Evolutionary conservation across 495 filamentous ascomycete species (phyloP).

Genomic region (Chlorociboria aeruginascens): DNA sequence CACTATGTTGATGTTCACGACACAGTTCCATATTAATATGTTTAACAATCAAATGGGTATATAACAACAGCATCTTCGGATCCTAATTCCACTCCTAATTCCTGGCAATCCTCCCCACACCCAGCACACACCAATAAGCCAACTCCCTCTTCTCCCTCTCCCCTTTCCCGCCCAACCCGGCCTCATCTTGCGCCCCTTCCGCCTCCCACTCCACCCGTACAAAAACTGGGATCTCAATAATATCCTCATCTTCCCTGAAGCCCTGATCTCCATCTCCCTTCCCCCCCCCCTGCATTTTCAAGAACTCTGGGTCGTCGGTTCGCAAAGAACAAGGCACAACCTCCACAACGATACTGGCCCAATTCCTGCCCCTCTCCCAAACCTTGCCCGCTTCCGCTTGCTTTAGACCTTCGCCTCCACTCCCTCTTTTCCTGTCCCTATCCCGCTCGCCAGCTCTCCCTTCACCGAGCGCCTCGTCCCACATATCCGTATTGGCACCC

Average conservation of each 20-base stretch:
- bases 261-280: constrained; percentile 7
- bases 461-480: constrained; percentile 75
- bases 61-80: not conserved
- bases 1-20: too few species aligned
- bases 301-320: constrained; percentile 16
- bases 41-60: constrained; percentile 20
- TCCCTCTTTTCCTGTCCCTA: constrained; percentile 26
- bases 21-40: not conserved
- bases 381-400: constrained; percentile 85
- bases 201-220: constrained; percentile 87
- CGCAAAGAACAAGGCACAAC: constrained; percentile 58
- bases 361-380: constrained; percentile 90
- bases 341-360: constrained; percentile 85
- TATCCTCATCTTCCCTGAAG: constrained; percentile 63
- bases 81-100: constrained; percentile 7
- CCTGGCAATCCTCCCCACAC: constrained; percentile 59
- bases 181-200: constrained; percentile 59
- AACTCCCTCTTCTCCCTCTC: constrained; percentile 60
- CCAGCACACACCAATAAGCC: constrained; percentile 91
- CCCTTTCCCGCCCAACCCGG: constrained; percentile 31
- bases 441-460: constrained; percentile 24
- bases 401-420: constrained; percentile 31
- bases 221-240: constrained; percentile 92
- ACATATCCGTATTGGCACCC: constrained; percentile 88
- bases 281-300: constrained; percentile 9